Percentiles rank a stretch among this genome's conserved stretches.
Conservation (phyloP, 2,329 filamentous ascomycete species). For the Aureobasidium sp. region DNA sequence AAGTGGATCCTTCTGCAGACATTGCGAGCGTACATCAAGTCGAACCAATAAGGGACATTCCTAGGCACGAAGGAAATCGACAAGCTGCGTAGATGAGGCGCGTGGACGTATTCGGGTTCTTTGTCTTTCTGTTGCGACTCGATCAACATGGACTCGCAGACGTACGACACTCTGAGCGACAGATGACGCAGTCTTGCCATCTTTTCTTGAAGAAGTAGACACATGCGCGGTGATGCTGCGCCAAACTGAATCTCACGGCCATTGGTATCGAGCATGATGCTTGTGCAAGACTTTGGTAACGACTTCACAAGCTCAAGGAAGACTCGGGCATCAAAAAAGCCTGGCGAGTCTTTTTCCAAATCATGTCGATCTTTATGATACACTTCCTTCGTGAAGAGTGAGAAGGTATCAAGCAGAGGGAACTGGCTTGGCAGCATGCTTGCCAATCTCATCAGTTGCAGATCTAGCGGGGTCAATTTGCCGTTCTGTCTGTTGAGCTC, state of each 20-base stretch:
- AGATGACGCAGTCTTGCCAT: background rate
- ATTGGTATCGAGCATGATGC: background rate
- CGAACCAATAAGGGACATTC: background rate
- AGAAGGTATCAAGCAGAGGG: background rate
- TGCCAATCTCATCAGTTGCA: background rate
- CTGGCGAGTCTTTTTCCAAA: background rate
- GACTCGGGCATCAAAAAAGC: background rate
- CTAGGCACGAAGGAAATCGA: background rate
- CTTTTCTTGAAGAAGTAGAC: background rate
- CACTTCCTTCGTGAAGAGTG: background rate
- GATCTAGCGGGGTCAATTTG: background rate
- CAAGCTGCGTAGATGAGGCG: background rate
- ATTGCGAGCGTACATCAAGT: constrained; percentile 1
- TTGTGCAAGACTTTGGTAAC: background rate
- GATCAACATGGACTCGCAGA: background rate
- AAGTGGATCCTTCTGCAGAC: background rate
- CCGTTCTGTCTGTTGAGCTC: background rate
- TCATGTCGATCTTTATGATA: background rate
- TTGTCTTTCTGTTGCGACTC: background rate
- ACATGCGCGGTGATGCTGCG: background rate
- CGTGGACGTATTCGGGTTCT: background rate
- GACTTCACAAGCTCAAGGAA: background rate
- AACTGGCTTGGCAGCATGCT: background rate
- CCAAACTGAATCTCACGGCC: background rate
- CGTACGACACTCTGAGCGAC: background rate